Evolutionary conservation across 805 yeast genomes (phyloP).

Genomic region (Monosporozyma servazzii): DNA sequence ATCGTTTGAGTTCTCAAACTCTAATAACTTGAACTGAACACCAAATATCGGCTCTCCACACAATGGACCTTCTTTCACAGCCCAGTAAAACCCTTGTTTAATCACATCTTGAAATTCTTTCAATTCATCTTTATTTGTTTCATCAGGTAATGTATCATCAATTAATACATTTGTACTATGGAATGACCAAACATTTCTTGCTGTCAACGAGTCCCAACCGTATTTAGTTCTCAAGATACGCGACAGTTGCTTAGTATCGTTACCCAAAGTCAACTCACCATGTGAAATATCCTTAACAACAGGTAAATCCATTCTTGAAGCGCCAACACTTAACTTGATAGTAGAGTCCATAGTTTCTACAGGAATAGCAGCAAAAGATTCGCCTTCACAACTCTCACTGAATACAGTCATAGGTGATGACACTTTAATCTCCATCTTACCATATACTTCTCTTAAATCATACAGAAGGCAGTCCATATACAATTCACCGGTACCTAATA

Average conservation of each 20-base stretch:
- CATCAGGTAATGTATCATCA: slow-evolving; percentile 70
- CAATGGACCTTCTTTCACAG: slow-evolving; percentile 80
- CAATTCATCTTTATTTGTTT: slow-evolving; percentile 49
- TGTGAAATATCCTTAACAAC: slow-evolving; percentile 31
- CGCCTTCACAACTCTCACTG: slow-evolving; percentile 62
- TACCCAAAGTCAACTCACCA: slow-evolving; percentile 31
- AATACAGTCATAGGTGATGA: slow-evolving; percentile 79
- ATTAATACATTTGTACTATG: slow-evolving; percentile 53
- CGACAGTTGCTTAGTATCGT: slow-evolving; percentile 39
- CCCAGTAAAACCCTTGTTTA: slow-evolving; percentile 77
- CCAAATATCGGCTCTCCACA: slow-evolving; percentile 73
- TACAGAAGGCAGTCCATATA: slow-evolving; percentile 76
- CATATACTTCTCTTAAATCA: slow-evolving; percentile 58
- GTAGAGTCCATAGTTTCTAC: slow-evolving; percentile 47
- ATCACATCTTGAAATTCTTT: slow-evolving; percentile 43
- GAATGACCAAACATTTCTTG: slow-evolving; percentile 74
- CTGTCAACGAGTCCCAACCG: slow-evolving; percentile 76
- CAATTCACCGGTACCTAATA: slow-evolving; percentile 79
- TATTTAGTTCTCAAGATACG: slow-evolving; percentile 47
- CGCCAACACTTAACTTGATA: slow-evolving; percentile 53
- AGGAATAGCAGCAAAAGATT: slow-evolving; percentile 60
- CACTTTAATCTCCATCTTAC: slow-evolving; percentile 63
- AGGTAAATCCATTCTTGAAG: slow-evolving; percentile 59
- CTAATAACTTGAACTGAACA: slow-evolving; percentile 62
- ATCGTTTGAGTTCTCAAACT: slow-evolving; percentile 33